Evolutionary conservation across 345 rosid genomes (phyloP).

Genomic region (Sonneratia caseolaris): DNA sequence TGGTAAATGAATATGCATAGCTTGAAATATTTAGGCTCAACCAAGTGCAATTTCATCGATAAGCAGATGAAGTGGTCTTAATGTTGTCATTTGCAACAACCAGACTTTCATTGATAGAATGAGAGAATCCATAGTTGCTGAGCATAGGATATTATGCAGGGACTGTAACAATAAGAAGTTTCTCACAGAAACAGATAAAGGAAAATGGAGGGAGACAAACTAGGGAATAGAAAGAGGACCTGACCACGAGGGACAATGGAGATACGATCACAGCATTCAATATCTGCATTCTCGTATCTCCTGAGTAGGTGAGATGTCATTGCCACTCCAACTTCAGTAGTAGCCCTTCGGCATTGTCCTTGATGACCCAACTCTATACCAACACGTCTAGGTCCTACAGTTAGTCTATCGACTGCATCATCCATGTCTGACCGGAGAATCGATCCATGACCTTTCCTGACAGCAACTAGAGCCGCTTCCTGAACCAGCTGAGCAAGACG

Average conservation of each 20-base stretch:
- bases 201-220: neutral
- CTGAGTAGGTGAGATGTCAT: slow-evolving; percentile 75
- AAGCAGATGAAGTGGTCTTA: neutral
- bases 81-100: neutral
- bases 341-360: slow-evolving; percentile 90
- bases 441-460: slow-evolving; percentile 63
- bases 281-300: slow-evolving; percentile 62
- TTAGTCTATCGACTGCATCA: slow-evolving; percentile 86
- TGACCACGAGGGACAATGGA: slow-evolving; percentile 88
- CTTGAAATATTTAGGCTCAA: neutral
- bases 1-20: neutral
- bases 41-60: neutral
- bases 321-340: slow-evolving; percentile 89
- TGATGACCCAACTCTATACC: slow-evolving; percentile 71
- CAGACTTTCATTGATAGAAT: neutral
- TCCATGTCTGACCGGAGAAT: slow-evolving; percentile 79
- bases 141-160: neutral
- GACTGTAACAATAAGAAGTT: neutral
- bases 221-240: slow-evolving; percentile 35
- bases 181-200: neutral
- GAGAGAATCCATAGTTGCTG: neutral
- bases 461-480: slow-evolving; percentile 95
- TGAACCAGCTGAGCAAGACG: slow-evolving; percentile 80
- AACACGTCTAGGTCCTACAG: slow-evolving; percentile 81
- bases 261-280: slow-evolving; percentile 78